phyloP scores from a whole-genome alignment of 805 yeast species.

The Candida parachauliodes region DNA sequence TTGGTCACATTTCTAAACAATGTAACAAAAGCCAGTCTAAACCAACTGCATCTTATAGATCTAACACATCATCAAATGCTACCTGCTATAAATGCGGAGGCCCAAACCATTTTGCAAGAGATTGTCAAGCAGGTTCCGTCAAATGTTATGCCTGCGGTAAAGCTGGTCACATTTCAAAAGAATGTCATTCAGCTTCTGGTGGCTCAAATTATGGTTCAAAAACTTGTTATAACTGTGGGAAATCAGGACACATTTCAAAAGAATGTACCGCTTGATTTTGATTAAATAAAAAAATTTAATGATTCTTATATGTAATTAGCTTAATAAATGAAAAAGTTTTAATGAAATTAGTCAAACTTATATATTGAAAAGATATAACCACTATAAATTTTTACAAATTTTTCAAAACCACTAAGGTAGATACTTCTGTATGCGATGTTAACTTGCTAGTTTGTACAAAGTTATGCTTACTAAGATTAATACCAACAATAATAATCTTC shows the following conservation, averaged over 20 bases:
- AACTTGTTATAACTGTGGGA: slow-evolving; percentile 72
- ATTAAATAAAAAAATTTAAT: neutral
- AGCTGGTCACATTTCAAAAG: slow-evolving; percentile 84
- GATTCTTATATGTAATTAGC: neutral
- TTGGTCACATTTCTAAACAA: slow-evolving; percentile 80
- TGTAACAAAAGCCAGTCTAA: slow-evolving; percentile 44
- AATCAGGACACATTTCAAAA: slow-evolving; percentile 84
- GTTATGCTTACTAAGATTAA: too few species aligned
- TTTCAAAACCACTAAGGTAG: slow-evolving; percentile 6
- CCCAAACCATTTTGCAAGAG: slow-evolving; percentile 90
- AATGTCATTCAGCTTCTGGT: slow-evolving; percentile 60
- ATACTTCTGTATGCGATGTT: slow-evolving; percentile 10
- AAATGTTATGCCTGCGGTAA: slow-evolving; percentile 94
- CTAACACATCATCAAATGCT: slow-evolving; percentile 21
- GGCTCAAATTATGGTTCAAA: slow-evolving; percentile 44
- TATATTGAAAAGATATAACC: neutral
- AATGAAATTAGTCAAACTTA: too few species aligned
- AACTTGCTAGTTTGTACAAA: too few species aligned
- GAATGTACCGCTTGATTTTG: slow-evolving; percentile 46
- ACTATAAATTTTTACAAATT: slow-evolving; percentile 1
- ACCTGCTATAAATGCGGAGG: slow-evolving; percentile 91
- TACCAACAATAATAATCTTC: slow-evolving; percentile 24
- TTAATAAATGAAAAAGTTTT: neutral
- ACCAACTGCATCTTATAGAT: slow-evolving; percentile 6
- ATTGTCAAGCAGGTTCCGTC: slow-evolving; percentile 67